A percentile compares a stretch with the other conserved stretches of the same genome.
These are phyloP conservation scores for Thinopyrum obtusiflorum DNA, from an alignment of 202 grass and related monocot genomes.

Conservation along the genomic window DNA sequence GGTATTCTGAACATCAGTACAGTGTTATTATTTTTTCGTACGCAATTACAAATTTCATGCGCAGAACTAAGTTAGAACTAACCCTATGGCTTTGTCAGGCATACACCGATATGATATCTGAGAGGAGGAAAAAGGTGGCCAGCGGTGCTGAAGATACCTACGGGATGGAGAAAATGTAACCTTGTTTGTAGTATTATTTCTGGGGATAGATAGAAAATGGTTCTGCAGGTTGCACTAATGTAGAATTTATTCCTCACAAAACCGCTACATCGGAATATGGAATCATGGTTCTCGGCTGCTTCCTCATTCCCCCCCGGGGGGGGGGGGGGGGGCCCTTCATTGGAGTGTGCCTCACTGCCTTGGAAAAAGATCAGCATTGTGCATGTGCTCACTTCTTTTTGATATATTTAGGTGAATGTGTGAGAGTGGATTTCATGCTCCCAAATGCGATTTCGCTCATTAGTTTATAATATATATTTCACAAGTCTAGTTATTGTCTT, in stretches of 20 bases:
- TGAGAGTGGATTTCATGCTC: too few relatives aligned
- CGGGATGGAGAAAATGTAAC: conserved; percentile 54
- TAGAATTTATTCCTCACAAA: background rate
- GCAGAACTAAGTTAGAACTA: background rate
- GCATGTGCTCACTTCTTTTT: too few relatives aligned
- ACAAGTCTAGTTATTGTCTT: too few relatives aligned
- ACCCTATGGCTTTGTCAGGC: conserved; percentile 45
- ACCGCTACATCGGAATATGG: background rate
- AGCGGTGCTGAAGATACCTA: conserved; percentile 89
- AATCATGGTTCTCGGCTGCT: background rate
- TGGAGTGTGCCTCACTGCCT: too few relatives aligned
- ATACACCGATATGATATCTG: conserved; percentile 84
- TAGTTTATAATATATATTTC: too few relatives aligned
- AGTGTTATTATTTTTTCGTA: background rate
- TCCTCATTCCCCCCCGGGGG: too few relatives aligned
- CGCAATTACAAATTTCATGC: background rate
- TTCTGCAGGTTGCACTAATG: conserved; percentile 3
- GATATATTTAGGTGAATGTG: too few relatives aligned
- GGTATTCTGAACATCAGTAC: background rate
- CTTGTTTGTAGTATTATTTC: background rate
- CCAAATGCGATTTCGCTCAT: too few relatives aligned
- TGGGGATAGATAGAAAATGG: conserved; percentile 17
- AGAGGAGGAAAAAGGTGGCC: conserved; percentile 75
- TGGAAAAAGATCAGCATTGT: too few relatives aligned
- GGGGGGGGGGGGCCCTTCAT: too few relatives aligned